Conservation (phyloP, 495 filamentous ascomycete species). For the Penicillium crystallinum region DNA sequence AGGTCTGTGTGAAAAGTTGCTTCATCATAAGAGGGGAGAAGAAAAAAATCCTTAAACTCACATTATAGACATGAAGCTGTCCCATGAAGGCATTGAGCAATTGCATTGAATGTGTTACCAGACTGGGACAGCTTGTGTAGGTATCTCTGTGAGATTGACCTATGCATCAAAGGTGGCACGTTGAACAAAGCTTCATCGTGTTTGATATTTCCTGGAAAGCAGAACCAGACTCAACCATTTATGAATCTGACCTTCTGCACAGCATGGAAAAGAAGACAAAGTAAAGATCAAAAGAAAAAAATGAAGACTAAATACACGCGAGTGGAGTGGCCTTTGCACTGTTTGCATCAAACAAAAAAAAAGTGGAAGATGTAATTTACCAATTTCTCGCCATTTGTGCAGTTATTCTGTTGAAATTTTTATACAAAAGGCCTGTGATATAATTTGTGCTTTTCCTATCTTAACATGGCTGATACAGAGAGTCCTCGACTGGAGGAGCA, state of each 20-base stretch:
- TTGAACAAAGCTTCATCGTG: background rate
- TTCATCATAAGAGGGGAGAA: conserved; percentile 41
- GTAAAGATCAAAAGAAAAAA: conserved; percentile 1
- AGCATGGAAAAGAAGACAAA: background rate
- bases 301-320: conserved; percentile 12
- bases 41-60: background rate
- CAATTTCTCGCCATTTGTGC: background rate
- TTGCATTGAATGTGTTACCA: background rate
- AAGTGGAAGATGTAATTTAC: conserved; percentile 15
- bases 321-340: conserved; percentile 24
- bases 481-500: conserved; percentile 31
- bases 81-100: background rate
- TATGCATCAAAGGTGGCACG: background rate
- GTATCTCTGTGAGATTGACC: background rate
- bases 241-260: too few relatives aligned
- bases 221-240: too few relatives aligned
- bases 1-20: conserved; percentile 53
- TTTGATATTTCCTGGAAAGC: background rate
- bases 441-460: background rate
- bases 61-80: background rate
- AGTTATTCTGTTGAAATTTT: background rate
- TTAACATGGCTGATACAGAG: conserved; percentile 31
- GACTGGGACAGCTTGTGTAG: background rate
- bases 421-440: background rate
- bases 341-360: conserved; percentile 32